These are phyloP conservation scores for Ocimum tenuiflorum DNA, from an alignment of 257 asterid genomes.

Conservation along the genomic window DNA sequence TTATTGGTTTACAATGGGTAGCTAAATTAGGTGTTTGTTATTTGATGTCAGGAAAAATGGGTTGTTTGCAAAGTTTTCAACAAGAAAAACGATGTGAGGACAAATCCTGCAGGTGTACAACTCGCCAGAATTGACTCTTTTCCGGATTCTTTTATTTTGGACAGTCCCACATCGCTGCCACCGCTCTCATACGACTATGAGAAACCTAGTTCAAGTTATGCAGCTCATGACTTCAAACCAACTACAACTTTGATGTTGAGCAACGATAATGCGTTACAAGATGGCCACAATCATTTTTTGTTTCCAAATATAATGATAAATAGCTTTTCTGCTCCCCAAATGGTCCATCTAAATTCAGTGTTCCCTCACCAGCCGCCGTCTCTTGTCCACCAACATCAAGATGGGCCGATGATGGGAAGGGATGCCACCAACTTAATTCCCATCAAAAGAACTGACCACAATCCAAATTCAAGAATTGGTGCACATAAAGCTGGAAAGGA, in stretches of 20 bases:
- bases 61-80: constrained; percentile 21
- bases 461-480: background rate
- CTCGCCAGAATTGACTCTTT: background rate
- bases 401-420: background rate
- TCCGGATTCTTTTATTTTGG: background rate
- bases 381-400: background rate
- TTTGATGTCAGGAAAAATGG: constrained; percentile 17
- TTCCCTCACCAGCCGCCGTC: background rate
- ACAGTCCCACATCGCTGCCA: background rate
- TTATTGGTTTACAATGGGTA: too few species aligned
- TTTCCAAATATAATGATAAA: too few species aligned
- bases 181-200: too few species aligned
- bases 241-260: background rate
- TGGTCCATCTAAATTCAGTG: too few species aligned
- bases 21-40: background rate
- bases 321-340: too few species aligned
- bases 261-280: background rate
- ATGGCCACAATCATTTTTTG: background rate
- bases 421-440: background rate
- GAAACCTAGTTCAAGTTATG: background rate
- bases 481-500: background rate
- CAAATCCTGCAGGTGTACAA: background rate
- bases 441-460: background rate
- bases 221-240: background rate
- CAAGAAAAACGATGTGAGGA: background rate